Conservation (phyloP, 2,329 filamentous ascomycete species). For the Claviceps humidiphila region DNA sequence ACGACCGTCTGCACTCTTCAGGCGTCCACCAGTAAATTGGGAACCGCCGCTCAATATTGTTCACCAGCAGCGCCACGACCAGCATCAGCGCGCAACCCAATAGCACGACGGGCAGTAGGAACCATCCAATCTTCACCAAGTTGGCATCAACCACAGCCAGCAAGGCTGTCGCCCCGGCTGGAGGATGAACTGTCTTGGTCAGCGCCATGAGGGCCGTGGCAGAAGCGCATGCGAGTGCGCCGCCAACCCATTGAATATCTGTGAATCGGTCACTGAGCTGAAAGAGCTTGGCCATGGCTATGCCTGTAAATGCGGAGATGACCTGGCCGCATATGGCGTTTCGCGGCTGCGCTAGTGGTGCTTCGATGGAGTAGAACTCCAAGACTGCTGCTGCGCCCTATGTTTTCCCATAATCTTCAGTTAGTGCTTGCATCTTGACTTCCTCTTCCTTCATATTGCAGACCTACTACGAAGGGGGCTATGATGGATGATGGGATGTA, state of each 20-base stretch:
- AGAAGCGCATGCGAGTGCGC: constrained; percentile 49
- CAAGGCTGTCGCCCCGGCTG: constrained; percentile 60
- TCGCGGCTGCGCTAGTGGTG: constrained; percentile 59
- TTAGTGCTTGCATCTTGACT: background rate
- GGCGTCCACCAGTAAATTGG: constrained; percentile 61
- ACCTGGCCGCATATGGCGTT: constrained; percentile 57
- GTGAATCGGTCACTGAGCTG: constrained; percentile 32
- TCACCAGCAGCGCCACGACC: constrained; percentile 46
- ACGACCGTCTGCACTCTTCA: constrained; percentile 13
- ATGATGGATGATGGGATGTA: too few relatives aligned
- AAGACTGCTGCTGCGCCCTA: constrained; percentile 66
- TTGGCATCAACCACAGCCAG: constrained; percentile 48
- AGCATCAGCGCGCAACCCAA: constrained; percentile 50
- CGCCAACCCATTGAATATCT: constrained; percentile 48
- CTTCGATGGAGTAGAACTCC: constrained; percentile 58
- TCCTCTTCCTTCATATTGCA: too few relatives aligned
- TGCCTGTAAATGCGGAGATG: constrained; percentile 45
- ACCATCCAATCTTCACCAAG: constrained; percentile 51
- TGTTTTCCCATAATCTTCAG: background rate
- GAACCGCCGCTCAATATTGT: constrained; percentile 55
- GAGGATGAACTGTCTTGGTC: constrained; percentile 61
- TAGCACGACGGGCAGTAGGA: constrained; percentile 47
- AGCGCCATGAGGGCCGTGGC: constrained; percentile 53
- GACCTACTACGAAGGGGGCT: too few relatives aligned
- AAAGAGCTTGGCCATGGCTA: constrained; percentile 54